A percentile compares a stretch with the other conserved stretches of the same genome.
phyloP scores from a whole-genome alignment of 768 basidiomycete genomes.

The Cyclocybe aegerita region DNA sequence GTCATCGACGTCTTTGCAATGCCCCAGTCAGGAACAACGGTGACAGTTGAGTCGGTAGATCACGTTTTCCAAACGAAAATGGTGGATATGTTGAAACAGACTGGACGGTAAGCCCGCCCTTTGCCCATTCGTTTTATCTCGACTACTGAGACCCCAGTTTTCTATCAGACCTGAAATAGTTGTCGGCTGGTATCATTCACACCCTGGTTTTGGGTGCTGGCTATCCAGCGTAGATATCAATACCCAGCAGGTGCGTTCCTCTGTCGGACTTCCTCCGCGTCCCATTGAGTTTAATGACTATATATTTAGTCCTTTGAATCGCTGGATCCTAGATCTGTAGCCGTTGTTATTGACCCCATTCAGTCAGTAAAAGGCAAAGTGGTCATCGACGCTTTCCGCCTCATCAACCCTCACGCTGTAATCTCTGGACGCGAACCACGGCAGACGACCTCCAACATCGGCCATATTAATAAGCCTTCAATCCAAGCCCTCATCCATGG shows the following conservation, averaged over 20 bases:
- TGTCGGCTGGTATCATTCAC: slow-evolving; percentile 99
- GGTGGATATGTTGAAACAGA: slow-evolving; percentile 99
- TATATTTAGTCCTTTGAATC: slow-evolving; percentile 86
- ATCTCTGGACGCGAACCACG: slow-evolving; percentile 92
- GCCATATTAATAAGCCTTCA: slow-evolving; percentile 98
- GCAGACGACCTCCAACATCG: slow-evolving; percentile 97
- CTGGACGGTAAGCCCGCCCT: slow-evolving; percentile 71
- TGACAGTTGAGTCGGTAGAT: slow-evolving; percentile 97
- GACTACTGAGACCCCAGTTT: background rate
- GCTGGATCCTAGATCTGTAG: slow-evolving; percentile 89
- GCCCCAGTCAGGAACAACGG: slow-evolving; percentile 97
- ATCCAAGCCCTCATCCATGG: slow-evolving; percentile 99
- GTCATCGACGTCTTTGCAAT: slow-evolving; percentile 98
- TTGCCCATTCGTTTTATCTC: slow-evolving; percentile 12
- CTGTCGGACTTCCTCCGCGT: slow-evolving; percentile 5
- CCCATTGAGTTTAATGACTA: slow-evolving; percentile 6
- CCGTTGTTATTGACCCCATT: slow-evolving; percentile 97
- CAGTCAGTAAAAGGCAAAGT: slow-evolving; percentile 99
- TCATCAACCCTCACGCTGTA: slow-evolving; percentile 89
- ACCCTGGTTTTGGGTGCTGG: slow-evolving; percentile 99
- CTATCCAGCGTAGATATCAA: slow-evolving; percentile 98
- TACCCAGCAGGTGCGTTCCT: slow-evolving; percentile 80
- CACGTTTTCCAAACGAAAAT: slow-evolving; percentile 98
- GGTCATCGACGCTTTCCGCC: slow-evolving; percentile 97
- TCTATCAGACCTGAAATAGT: slow-evolving; percentile 86